Evolutionary conservation across 169 alveolate species (phyloP), one percentile per base, ranked within the genome.

Genomic region (Prorocentrum cordatum): DNA sequence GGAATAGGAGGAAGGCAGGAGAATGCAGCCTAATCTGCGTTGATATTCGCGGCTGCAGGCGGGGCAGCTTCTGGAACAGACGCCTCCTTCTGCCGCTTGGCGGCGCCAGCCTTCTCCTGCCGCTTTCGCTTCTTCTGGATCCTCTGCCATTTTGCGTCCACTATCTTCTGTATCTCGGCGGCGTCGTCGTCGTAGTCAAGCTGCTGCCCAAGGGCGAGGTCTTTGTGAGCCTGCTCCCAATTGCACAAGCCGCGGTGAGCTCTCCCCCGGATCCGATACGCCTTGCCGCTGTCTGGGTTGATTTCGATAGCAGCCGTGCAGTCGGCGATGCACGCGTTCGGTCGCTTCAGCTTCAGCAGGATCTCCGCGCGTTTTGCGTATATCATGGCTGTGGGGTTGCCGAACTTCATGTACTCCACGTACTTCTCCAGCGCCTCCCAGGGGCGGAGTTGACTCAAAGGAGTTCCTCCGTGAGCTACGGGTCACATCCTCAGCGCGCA

Each of bases 301-400:
- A 92, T 68, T 42, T 83, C 82, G 39, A 92, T 70, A 20, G 93
- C 93, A 62, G 83, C 91, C 16, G 92, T 83, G 61, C 92, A 83
- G 89, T 92, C 93, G 67, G 80, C 47, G 29, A 92, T 92, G 54
- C 92, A 77, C 29, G 93, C 93, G 59, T 92, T 92, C 14, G 93
- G 93, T 50, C 93, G 87, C 72, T 83, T 83, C 66, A 70, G 26
- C 16, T 64, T 83, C 82, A 92, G 82, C 61, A 92, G 89, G 68
- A 92, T 64, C 3, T 88, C 87, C n/a, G 92, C 93, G 54, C 93
- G 92, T 59, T 92, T 92, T 7, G 93, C 64, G 66, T 92, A 92
- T 70, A 92, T 92, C 93, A 92, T 92, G 73, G 93, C 93, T 14
- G 93, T 71, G 31, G 91, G 86, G 61, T 92, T 92, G 32, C 93